These are phyloP conservation scores for Leonotis leonurus DNA, from an alignment of 257 asterid genomes.

Conservation along the genomic window DNA sequence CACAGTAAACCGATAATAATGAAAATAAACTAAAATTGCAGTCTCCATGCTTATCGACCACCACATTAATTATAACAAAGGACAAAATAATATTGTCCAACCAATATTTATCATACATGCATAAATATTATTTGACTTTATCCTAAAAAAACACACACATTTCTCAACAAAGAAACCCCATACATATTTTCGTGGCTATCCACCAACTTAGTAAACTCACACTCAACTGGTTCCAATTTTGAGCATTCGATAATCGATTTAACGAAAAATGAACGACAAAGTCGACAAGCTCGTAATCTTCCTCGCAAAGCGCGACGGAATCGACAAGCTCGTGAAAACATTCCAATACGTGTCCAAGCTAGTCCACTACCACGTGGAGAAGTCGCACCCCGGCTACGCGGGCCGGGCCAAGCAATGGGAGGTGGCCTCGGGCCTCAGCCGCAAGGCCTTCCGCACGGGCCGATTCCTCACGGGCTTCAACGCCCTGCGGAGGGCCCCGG, in stretches of 20 bases:
- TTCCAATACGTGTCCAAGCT: slow-evolving; percentile 85
- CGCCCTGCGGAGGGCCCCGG: slow-evolving; percentile 57
- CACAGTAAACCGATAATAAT: neutral
- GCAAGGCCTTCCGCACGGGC: slow-evolving; percentile 84
- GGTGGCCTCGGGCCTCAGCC: slow-evolving; percentile 80
- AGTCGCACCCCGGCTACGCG: slow-evolving; percentile 46
- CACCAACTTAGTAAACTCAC: slow-evolving; percentile 5
- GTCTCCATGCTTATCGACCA: neutral
- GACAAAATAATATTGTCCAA: slow-evolving; percentile 37
- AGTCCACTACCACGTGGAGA: slow-evolving; percentile 58
- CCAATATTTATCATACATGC: slow-evolving; percentile 20
- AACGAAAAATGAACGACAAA: slow-evolving; percentile 57
- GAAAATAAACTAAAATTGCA: neutral
- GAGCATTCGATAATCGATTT: too few species aligned
- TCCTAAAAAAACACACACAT: slow-evolving; percentile 6
- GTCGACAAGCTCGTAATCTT: slow-evolving; percentile 80
- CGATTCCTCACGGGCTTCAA: slow-evolving; percentile 90
- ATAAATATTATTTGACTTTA: slow-evolving; percentile 12
- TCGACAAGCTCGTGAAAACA: slow-evolving; percentile 87
- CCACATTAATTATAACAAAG: neutral
- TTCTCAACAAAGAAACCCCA: neutral
- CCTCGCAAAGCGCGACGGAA: slow-evolving; percentile 88
- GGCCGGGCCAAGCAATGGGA: slow-evolving; percentile 78
- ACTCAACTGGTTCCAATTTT: slow-evolving; percentile 8
- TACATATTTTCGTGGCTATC: slow-evolving; percentile 31